phyloP scores from a whole-genome alignment of 495 filamentous ascomycete genomes.

The Elasticomyces elasticus region DNA sequence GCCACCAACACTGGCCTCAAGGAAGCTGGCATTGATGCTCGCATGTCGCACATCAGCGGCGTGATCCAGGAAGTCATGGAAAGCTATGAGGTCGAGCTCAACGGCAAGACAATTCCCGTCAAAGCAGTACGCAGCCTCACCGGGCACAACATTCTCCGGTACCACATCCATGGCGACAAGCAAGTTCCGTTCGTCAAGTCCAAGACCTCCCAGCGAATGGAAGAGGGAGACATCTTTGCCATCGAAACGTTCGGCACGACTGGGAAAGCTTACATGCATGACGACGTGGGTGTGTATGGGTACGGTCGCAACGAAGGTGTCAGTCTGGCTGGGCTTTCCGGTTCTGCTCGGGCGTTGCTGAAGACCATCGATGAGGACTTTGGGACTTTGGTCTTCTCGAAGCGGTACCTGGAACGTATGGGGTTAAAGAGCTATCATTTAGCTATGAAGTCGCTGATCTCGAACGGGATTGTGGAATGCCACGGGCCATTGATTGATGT shows the following conservation, averaged over 20 bases:
- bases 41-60: conserved; percentile 65
- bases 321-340: conserved; percentile 45
- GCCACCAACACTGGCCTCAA: conserved; percentile 80
- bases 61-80: conserved; percentile 83
- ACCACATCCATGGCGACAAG: conserved; percentile 81
- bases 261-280: conserved; percentile 72
- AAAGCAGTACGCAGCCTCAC: conserved; percentile 82
- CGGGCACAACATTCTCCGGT: conserved; percentile 78
- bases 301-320: conserved; percentile 54
- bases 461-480: conserved; percentile 44
- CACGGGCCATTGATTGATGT: conserved; percentile 47
- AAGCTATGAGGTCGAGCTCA: conserved; percentile 73
- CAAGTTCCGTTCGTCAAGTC: conserved; percentile 84
- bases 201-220: conserved; percentile 66
- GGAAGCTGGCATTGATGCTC: conserved; percentile 73
- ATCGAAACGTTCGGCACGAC: conserved; percentile 94
- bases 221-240: conserved; percentile 85
- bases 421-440: conserved; percentile 84
- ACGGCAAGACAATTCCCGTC: conserved; percentile 66
- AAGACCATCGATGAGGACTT: conserved; percentile 90
- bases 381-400: conserved; percentile 75
- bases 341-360: conserved; percentile 70
- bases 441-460: conserved; percentile 42
- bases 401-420: conserved; percentile 74
- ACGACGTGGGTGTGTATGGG: conserved; percentile 50